Evolutionary conservation across 176 grass and related monocot genomes (phyloP), one percentile per base, ranked within the genome.

Genomic region (Eleusine indica): DNA sequence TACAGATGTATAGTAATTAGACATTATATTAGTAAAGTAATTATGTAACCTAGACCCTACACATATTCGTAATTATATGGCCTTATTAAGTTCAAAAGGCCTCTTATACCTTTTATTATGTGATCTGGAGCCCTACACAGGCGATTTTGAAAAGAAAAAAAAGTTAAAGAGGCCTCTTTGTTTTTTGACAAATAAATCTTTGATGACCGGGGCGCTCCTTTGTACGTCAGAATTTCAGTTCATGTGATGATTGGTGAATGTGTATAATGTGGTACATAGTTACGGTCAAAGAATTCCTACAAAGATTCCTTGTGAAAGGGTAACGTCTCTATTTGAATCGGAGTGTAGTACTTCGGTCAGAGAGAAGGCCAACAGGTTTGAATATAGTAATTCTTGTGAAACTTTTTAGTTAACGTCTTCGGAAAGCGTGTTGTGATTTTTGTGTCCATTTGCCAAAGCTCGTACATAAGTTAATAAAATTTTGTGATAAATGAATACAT

Each of bases 81-180:
- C 79, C 79, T 44, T 79, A 35, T 35, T 35, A 35, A 35, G 32
- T 35, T 35, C 25, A 35, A 35, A 35, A 35, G 32, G 32, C 2
- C 32, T 35, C 32, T 35, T 35, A 35, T 35, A 35, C 32, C 32
- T 35, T 35, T 35, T 35, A 35, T 35, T 35, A 35, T 35, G 32
- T 35, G 32, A 35, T 35, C 2, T 35, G 32, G 32, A 2, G 32
- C 32, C 32, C 32, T 35, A 35, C 32, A 35, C 32, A 2, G 32
- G 32, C 2, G 32, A 35, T 35, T 35, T 35, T 35, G 32, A 35
- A 35, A 35, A 35, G 32, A 1, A 2, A 35, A 35, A 35, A 35
- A 82, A 86, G 58, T 78, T 82, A 82, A 86, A 43, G 46, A 86
- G 61, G 74, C 68, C 47, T 66, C 52, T 9, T 16, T 15, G 8